Conservation (phyloP, 2,329 filamentous ascomycete genomes). For the Verticillium alfalfae region DNA sequence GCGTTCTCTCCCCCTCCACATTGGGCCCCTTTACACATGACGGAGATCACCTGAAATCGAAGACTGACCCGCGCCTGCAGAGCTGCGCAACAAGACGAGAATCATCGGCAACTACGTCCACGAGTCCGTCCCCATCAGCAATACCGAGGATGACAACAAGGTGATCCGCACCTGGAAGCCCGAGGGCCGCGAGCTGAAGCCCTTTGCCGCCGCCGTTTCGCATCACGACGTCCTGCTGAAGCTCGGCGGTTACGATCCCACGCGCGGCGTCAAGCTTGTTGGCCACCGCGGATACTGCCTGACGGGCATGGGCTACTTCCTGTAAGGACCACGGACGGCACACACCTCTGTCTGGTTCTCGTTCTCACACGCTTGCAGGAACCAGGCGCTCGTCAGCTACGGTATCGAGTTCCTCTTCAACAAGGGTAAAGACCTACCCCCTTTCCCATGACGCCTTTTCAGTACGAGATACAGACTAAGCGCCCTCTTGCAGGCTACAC, state of each 20-base stretch:
- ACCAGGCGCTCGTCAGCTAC: constrained; percentile 92
- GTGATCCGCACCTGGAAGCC: constrained; percentile 76
- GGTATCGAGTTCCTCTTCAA: constrained; percentile 81
- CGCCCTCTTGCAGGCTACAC: constrained; percentile 49
- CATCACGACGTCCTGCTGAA: constrained; percentile 91
- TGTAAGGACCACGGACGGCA: constrained; percentile 27
- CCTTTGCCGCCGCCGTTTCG: constrained; percentile 60
- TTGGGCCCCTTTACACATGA: background rate
- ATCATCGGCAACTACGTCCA: constrained; percentile 90
- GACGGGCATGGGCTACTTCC: constrained; percentile 80
- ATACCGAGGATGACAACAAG: constrained; percentile 81
- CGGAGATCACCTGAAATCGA: no score
- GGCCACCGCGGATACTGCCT: constrained; percentile 94
- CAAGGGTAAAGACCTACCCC: constrained; percentile 38
- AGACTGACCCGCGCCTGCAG: constrained; percentile 1
- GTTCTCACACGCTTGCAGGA: constrained; percentile 28
- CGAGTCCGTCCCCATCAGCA: constrained; percentile 74
- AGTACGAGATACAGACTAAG: no score
- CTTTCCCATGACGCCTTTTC: background rate
- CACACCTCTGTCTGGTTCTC: background rate
- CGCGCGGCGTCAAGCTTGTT: constrained; percentile 88
- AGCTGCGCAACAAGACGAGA: constrained; percentile 70
- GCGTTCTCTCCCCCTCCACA: background rate
- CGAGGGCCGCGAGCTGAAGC: constrained; percentile 67
- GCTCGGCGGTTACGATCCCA: constrained; percentile 86